phyloP scores from a whole-genome alignment of 768 basidiomycete genomes.

The Suillus clintonianus region DNA sequence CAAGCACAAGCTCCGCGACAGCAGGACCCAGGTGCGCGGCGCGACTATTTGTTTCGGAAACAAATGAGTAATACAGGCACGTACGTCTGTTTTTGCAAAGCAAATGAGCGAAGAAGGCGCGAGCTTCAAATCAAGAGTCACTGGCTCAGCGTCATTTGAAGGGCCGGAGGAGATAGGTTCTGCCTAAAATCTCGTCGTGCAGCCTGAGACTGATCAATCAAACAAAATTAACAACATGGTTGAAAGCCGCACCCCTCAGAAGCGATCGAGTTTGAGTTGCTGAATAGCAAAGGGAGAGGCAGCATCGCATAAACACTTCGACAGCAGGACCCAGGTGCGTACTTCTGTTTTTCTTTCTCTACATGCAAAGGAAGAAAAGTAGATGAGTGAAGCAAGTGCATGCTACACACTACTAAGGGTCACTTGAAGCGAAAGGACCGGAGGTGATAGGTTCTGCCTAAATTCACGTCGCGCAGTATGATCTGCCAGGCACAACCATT shows the following conservation, averaged over 20 bases:
- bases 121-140: too few relatives aligned
- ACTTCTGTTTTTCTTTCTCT: not conserved
- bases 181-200: too few relatives aligned
- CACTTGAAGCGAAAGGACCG: not conserved
- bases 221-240: too few relatives aligned
- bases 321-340: not conserved
- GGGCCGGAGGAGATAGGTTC: too few relatives aligned
- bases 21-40: too few relatives aligned
- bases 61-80: too few relatives aligned
- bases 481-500: not conserved
- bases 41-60: too few relatives aligned
- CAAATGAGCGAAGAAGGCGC: too few relatives aligned
- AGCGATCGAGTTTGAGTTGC: not conserved
- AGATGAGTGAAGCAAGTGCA: not conserved
- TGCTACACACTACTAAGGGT: not conserved
- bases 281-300: not conserved
- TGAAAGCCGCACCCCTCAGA: not conserved
- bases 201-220: too few relatives aligned
- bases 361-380: not conserved
- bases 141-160: too few relatives aligned
- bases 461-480: not conserved
- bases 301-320: not conserved
- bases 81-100: too few relatives aligned
- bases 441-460: not conserved
- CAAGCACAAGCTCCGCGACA: too few relatives aligned